A percentile compares a stretch with the other conserved stretches of the same genome.
These are phyloP conservation scores for Moricandia moricandioides DNA, from an alignment of 345 rosid species.

Conservation along the genomic window DNA sequence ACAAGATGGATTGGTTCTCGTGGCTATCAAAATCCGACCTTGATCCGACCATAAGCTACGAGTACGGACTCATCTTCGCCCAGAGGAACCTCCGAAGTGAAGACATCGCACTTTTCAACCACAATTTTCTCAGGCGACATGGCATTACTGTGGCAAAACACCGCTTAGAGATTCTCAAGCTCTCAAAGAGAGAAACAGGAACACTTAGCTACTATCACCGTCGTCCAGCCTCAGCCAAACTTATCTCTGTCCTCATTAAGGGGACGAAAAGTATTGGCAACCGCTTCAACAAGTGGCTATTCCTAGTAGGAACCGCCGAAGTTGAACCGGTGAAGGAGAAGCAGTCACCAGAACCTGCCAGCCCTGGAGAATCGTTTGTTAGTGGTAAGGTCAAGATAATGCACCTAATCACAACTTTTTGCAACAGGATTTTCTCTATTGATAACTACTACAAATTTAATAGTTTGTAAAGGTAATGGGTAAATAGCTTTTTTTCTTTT, in stretches of 20 bases:
- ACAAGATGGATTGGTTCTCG: conserved; percentile 78
- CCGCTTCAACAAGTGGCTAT: conserved; percentile 46
- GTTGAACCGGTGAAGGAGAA: conserved; percentile 39
- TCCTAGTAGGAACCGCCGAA: conserved; percentile 29
- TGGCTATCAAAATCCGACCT: conserved; percentile 73
- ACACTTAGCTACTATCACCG: conserved; percentile 1
- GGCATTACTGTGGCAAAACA: conserved; percentile 79
- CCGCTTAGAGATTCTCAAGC: conserved; percentile 75
- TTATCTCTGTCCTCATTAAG: conserved; percentile 42
- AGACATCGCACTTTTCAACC: conserved; percentile 71
- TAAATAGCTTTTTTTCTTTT: neutral
- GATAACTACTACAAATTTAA: neutral
- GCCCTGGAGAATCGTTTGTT: conserved; percentile 24
- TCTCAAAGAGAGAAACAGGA: conserved; percentile 48
- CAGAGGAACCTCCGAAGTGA: conserved; percentile 64
- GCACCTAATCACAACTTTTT: neutral
- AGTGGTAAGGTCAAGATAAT: conserved; percentile 33
- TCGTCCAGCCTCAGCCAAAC: conserved; percentile 35
- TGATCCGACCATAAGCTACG: conserved; percentile 57
- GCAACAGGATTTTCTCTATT: neutral
- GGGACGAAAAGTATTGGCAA: conserved; percentile 48
- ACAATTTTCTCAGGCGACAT: conserved; percentile 71
- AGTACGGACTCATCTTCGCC: conserved; percentile 59
- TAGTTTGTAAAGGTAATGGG: neutral
- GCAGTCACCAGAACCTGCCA: conserved; percentile 28